Base-by-base conservation (phyloP, 2,329 filamentous ascomycete species). In the Fusarium sp. region DNA sequence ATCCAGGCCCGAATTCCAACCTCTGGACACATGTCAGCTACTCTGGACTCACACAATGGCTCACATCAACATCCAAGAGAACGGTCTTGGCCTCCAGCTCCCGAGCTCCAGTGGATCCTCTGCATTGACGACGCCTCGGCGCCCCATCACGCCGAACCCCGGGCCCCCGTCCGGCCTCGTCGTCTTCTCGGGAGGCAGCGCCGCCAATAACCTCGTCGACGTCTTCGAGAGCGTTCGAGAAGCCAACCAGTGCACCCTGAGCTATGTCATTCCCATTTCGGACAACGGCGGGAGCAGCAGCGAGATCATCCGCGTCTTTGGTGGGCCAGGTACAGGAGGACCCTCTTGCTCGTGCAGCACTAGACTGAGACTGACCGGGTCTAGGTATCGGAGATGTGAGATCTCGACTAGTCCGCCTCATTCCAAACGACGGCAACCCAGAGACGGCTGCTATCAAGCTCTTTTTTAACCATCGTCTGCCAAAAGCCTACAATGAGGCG, bases 221-320 rank as follows among this genome's bases (percentile, higher is more conserved):
- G 93, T 97, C 11, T 98, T 98, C 81, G 91, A 88, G 73, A 82
- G 83, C 16, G 85, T 93, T 36, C 85, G 88, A 12, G 81, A 90
- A 67, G 90, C 87, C 73, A 92, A 92, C 66, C 82, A 87, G 41
- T 92, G 91, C 76, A 84, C 87, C 3, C 82, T 97, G 43, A 94
- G 89, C 81, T 97, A 97, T 79, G 90, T 98, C 63, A 97, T 98
- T 55, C 95, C 95, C 37, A 97, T 98, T 78, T 96, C 93, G 71
- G 95, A 98, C 82, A 98, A 98, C 81, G 95, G 95, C 51, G 95
- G 95, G 40, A 97, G 93, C 73, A 97, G 94, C 3, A 97, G 94
- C 46, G 95, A 98, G 83, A 85, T 98, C 75, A 97, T 98, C 71
- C 89, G 96, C 37, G 94, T 98, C 37, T 96, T 98, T 81, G 96